Evolutionary conservation across 176 grass and related monocot species (phyloP).

Genomic region (Zea mays): Zm-B73-REFERENCE-NAM-5.0 NC_050096.1:73362501-73363000

Average conservation of each 20-base stretch:
- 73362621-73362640: constrained; percentile 24
- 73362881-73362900: constrained; percentile 59
- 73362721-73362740: constrained; percentile 45
- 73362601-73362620: constrained; percentile 55
- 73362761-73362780: constrained; percentile 66
- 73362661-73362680: constrained; percentile 7
- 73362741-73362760: constrained; percentile 60
- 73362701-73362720: constrained; percentile 68
- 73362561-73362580: constrained; percentile 94
- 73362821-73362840: not conserved
- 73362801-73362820: constrained; percentile 29
- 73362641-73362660: not conserved
- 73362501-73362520: constrained; percentile 90
- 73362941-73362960: constrained; percentile 86
- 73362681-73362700: constrained; percentile 92
- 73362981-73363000: constrained; percentile 74
- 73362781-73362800: not conserved
- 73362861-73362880: constrained; percentile 51
- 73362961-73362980: constrained; percentile 83
- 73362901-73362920: constrained; percentile 64
- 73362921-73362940: constrained; percentile 86
- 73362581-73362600: constrained; percentile 94
- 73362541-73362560: constrained; percentile 78
- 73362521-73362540: constrained; percentile 87
- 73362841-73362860: constrained; percentile 65